Evolutionary conservation across 768 basidiomycete genomes (phyloP).

Genomic region (Austroboletus festivus): DNA sequence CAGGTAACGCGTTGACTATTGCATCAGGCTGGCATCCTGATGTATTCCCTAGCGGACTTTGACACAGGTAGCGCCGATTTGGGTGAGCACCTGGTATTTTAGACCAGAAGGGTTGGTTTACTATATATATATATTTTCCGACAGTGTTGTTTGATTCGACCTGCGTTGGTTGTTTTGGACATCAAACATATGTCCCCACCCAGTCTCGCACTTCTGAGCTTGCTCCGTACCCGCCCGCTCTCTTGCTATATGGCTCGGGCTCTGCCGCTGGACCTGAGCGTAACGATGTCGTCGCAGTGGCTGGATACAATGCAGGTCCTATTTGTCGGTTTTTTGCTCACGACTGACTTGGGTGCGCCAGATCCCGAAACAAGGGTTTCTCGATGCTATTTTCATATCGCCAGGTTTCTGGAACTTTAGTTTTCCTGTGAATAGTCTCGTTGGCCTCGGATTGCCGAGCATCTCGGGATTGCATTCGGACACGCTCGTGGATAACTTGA

Average conservation of each 20-base stretch:
- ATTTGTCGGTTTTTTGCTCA: neutral
- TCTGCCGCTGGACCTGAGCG: slow-evolving; percentile 30
- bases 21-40: neutral
- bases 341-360: slow-evolving; percentile 6
- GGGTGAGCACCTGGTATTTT: slow-evolving; percentile 7
- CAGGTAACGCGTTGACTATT: slow-evolving; percentile 24
- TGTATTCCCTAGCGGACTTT: slow-evolving; percentile 36
- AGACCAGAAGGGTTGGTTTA: neutral
- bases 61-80: slow-evolving; percentile 52
- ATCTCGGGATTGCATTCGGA: slow-evolving; percentile 32
- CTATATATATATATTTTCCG: too few species aligned
- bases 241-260: slow-evolving; percentile 40
- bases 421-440: slow-evolving; percentile 34
- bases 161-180: too few species aligned
- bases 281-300: slow-evolving; percentile 37
- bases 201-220: slow-evolving; percentile 23
- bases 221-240: slow-evolving; percentile 13
- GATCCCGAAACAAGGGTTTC: slow-evolving; percentile 37
- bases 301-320: slow-evolving; percentile 27
- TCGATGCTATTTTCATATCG: slow-evolving; percentile 33
- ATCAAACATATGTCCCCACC: slow-evolving; percentile 19
- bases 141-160: slow-evolving; percentile 28
- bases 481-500: slow-evolving; percentile 43
- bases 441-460: slow-evolving; percentile 39
- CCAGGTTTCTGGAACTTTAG: slow-evolving; percentile 13